A percentile compares a stretch with the other conserved stretches of the same genome.
Evolutionary conservation across 768 basidiomycete species (phyloP).

Genomic region (Boletus barrowsii): DNA sequence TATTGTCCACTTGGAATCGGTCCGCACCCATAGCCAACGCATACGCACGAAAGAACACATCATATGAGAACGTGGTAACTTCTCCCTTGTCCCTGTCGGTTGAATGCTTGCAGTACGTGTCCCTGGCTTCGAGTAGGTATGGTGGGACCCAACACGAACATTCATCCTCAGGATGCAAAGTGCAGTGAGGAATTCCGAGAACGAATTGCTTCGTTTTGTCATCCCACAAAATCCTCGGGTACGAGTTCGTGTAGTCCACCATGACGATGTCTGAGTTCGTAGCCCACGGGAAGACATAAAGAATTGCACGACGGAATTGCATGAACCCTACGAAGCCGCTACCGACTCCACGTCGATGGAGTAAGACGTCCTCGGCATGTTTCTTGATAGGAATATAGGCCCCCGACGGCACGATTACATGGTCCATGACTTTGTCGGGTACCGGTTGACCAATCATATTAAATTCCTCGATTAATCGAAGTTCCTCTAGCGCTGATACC

Average conservation of each 20-base stretch:
- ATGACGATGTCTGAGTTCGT: slow-evolving; percentile 14
- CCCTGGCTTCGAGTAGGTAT: slow-evolving; percentile 8
- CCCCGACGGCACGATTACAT: slow-evolving; percentile 11
- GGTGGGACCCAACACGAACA: slow-evolving; percentile 11
- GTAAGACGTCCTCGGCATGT: slow-evolving; percentile 12
- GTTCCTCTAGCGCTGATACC: slow-evolving; percentile 2
- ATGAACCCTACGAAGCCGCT: slow-evolving; percentile 7
- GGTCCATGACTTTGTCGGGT: slow-evolving; percentile 5
- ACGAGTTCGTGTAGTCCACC: slow-evolving; percentile 15
- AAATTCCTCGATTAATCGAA: slow-evolving; percentile 15
- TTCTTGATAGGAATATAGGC: slow-evolving; percentile 11
- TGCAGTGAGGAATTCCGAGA: slow-evolving; percentile 6
- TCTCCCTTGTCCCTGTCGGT: slow-evolving; percentile 6
- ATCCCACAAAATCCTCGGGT: slow-evolving; percentile 11
- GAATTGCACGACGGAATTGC: slow-evolving; percentile 8
- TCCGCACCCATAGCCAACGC: slow-evolving; percentile 11
- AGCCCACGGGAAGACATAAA: slow-evolving; percentile 10
- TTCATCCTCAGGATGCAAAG: slow-evolving; percentile 6
- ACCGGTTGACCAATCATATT: slow-evolving; percentile 12
- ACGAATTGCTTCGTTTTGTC: slow-evolving; percentile 12
- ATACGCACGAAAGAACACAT: slow-evolving; percentile 9
- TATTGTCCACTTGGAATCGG: background rate
- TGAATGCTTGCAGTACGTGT: slow-evolving; percentile 5
- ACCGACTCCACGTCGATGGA: slow-evolving; percentile 9
- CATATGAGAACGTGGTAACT: background rate